Percentiles rank a stretch among this genome's conserved stretches.
These are phyloP conservation scores for Russula lepida DNA, from an alignment of 768 basidiomycete species.

Conservation along the genomic window DNA sequence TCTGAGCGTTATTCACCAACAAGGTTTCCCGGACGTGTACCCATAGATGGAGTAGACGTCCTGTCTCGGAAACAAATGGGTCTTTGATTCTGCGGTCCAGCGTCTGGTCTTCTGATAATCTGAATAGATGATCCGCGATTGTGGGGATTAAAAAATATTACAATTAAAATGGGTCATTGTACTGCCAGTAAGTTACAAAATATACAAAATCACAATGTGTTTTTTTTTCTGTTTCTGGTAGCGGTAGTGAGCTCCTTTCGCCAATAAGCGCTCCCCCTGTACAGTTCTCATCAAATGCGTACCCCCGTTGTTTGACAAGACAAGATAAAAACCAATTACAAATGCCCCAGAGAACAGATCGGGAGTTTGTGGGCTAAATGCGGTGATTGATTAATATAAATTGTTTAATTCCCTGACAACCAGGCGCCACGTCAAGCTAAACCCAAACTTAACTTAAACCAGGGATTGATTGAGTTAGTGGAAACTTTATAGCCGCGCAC, in stretches of 20 bases:
- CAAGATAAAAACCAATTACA: neutral
- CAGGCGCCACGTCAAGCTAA: neutral
- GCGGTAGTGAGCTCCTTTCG: neutral
- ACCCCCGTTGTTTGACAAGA: neutral
- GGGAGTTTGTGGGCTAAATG: neutral
- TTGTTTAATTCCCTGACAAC: neutral
- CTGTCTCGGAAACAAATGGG: constrained; percentile 7
- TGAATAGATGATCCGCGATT: constrained; percentile 6
- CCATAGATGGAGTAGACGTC: neutral
- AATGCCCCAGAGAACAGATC: neutral
- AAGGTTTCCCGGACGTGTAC: neutral
- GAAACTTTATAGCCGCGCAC: neutral
- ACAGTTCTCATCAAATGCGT: neutral
- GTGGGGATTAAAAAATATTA: neutral
- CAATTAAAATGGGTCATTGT: neutral
- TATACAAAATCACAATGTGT: neutral
- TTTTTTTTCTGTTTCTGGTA: neutral
- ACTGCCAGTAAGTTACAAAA: too few species aligned
- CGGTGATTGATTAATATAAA: neutral
- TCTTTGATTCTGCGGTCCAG: constrained; percentile 5
- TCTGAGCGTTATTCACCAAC: constrained; percentile 40
- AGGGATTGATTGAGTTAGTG: neutral
- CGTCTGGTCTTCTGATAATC: constrained; percentile 3
- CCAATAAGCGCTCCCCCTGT: neutral
- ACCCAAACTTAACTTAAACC: neutral